Base-by-base conservation (phyloP, 495 filamentous ascomycete species). In the Xylaria acuta region DNA sequence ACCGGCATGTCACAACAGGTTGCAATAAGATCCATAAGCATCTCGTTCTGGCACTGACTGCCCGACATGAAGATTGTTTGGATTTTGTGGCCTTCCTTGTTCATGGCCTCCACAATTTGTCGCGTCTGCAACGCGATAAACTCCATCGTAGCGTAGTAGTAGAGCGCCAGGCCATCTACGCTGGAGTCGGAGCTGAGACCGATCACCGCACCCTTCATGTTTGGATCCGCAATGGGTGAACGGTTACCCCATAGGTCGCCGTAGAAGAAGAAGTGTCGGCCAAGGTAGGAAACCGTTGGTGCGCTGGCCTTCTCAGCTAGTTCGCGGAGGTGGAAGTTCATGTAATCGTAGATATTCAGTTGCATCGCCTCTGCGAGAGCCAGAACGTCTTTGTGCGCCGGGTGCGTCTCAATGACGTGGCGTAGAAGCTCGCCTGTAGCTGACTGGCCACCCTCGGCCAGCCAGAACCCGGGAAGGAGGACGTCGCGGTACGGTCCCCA, bases 161-260 rank as follows among this genome's bases (percentile, higher is more conserved):
- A 90, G 18, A 97, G 84, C 5, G 95, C 94, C 40, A 99, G 88
- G 53, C 92, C 90, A 76, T 97, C 93, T 36, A 96, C 87, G 76
- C 89, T 91, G 71, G 91, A 93, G 79, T 99, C 95, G 66, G 88
- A 92, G 79, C 90, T 92, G 41, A 99, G 85, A 7, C 96, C 96
- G 68, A 97, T 90, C 58, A 96, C 87, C 1, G 94, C 90, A 40
- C 96, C 96, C 38, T 90, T 90, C 96, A 99, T 99, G 79, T 88
- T 90, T 1, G 95, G 87, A 76, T 99, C 94, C 0, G 95, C 95
- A 69, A 99, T 89, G 6, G 96, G 96, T 22, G 93, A 97, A 40
- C 96, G 90, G 81, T 99, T 99, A 51, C 96, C 96, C 87, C 96
- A 98, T n/a, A 97, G 88, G 77, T 99, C 96, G 67, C 96, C 96